These are phyloP conservation scores for Gamsiella multidivaricata DNA, from an alignment of 192 early-diverging fungal species.

Conservation along the genomic window DNA sequence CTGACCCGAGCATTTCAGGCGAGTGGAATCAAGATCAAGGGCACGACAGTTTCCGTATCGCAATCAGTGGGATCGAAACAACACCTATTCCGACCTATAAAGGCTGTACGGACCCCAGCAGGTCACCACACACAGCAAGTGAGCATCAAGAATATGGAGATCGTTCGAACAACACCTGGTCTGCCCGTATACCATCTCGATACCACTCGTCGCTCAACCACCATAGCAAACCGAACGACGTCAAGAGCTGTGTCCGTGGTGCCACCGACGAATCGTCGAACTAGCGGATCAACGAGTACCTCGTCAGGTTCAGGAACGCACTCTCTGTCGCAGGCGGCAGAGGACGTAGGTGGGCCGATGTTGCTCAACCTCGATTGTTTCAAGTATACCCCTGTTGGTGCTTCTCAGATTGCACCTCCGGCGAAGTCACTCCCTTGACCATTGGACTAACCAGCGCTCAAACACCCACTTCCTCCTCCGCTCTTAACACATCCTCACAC, in stretches of 20 bases:
- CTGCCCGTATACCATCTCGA: constrained; percentile 2
- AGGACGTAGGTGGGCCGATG: not conserved
- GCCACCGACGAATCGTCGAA: not conserved
- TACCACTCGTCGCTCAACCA: not conserved
- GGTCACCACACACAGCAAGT: not conserved
- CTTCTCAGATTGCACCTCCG: no score
- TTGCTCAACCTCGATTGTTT: constrained; percentile 26
- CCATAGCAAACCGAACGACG: not conserved
- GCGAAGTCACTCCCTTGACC: no score
- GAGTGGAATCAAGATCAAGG: not conserved
- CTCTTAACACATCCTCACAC: no score
- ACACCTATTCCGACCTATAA: not conserved
- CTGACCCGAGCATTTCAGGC: constrained; percentile 26
- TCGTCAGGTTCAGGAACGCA: not conserved
- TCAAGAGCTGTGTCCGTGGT: not conserved
- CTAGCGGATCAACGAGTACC: no score
- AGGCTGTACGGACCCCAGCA: not conserved
- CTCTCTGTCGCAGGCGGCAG: constrained; percentile 1
- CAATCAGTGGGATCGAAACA: not conserved
- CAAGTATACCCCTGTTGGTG: constrained; percentile 37
- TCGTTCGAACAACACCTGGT: constrained; percentile 5
- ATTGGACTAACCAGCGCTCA: no score
- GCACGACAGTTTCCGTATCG: not conserved
- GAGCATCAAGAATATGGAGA: not conserved
- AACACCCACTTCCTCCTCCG: no score